These are phyloP conservation scores for Saccharomyces hybrid DNA, from an alignment of 1,139 yeast species.

Conservation along the genomic window DNA sequence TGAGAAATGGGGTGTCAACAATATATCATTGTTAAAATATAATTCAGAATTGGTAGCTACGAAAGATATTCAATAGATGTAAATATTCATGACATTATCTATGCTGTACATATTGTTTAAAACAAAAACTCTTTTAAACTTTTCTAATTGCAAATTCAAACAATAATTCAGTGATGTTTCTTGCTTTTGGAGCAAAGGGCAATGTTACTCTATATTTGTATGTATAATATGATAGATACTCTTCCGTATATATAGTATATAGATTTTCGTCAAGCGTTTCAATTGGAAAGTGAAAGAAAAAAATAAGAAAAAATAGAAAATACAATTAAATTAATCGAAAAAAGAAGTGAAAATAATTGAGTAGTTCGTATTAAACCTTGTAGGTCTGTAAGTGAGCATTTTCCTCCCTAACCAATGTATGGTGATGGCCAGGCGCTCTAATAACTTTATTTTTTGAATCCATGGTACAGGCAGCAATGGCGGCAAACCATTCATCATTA, in stretches of 20 bases:
- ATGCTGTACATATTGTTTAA: background rate
- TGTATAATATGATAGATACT: background rate
- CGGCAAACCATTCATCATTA: conserved; percentile 62
- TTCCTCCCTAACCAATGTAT: conserved; percentile 47
- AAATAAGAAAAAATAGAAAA: background rate
- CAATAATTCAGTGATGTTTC: background rate
- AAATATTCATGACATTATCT: background rate
- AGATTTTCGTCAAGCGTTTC: background rate
- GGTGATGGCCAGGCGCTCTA: conserved; percentile 47
- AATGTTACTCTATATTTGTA: background rate
- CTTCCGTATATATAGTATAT: background rate
- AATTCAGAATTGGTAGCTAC: conserved; percentile 10
- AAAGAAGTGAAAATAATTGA: background rate
- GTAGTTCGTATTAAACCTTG: conserved; percentile 23
- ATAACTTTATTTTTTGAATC: conserved; percentile 39
- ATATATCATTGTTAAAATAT: conserved; percentile 19
- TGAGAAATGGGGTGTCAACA: conserved; percentile 30
- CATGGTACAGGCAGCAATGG: conserved; percentile 45
- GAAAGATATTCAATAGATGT: background rate
- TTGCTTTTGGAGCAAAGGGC: background rate
- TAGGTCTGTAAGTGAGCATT: conserved; percentile 40
- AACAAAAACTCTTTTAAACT: too few species aligned
- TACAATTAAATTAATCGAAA: background rate
- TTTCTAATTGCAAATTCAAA: too few species aligned
- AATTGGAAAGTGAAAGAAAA: background rate